Evolutionary conservation across 306 rosid species (phyloP).

Genomic region (Quercus aquifolioides): DNA sequence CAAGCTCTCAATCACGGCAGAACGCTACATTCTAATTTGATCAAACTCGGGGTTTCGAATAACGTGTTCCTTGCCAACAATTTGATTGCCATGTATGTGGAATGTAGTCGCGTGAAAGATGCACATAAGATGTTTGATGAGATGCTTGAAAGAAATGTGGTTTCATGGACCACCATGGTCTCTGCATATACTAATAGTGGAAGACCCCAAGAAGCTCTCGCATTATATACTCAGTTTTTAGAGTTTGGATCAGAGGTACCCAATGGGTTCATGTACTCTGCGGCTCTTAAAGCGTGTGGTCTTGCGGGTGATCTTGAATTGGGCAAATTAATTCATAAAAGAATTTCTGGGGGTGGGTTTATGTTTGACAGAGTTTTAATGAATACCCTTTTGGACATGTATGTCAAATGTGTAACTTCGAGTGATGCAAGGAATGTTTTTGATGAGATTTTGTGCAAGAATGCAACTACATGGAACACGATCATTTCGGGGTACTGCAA

Average conservation of each 20-base stretch:
- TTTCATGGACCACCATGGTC: slow-evolving; percentile 78
- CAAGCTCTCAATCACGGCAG: slow-evolving; percentile 46
- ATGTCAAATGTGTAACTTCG: slow-evolving; percentile 74
- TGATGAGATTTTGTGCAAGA: slow-evolving; percentile 32
- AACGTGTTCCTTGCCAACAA: slow-evolving; percentile 55
- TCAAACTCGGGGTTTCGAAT: slow-evolving; percentile 45
- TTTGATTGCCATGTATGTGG: slow-evolving; percentile 47
- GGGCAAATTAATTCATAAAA: slow-evolving; percentile 54
- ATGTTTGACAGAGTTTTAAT: slow-evolving; percentile 66
- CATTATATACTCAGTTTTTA: slow-evolving; percentile 42
- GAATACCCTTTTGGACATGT: slow-evolving; percentile 91
- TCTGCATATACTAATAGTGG: slow-evolving; percentile 57
- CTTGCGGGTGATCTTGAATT: slow-evolving; percentile 42
- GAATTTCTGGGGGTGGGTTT: slow-evolving; percentile 33
- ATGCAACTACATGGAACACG: slow-evolving; percentile 59
- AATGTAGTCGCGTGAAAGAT: slow-evolving; percentile 29
- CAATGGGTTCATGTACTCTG: slow-evolving; percentile 66
- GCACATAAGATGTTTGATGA: slow-evolving; percentile 70
- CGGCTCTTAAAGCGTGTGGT: slow-evolving; percentile 79
- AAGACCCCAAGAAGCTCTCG: slow-evolving; percentile 50
- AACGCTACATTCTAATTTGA: slow-evolving; percentile 54
- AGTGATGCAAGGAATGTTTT: slow-evolving; percentile 59
- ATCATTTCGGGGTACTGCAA: slow-evolving; percentile 54
- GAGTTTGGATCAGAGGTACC: slow-evolving; percentile 43
- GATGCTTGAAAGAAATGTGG: slow-evolving; percentile 52